Evolutionary conservation across 108 stramenopile species (phyloP).

Genomic region (Bacterosira constricta): DNA sequence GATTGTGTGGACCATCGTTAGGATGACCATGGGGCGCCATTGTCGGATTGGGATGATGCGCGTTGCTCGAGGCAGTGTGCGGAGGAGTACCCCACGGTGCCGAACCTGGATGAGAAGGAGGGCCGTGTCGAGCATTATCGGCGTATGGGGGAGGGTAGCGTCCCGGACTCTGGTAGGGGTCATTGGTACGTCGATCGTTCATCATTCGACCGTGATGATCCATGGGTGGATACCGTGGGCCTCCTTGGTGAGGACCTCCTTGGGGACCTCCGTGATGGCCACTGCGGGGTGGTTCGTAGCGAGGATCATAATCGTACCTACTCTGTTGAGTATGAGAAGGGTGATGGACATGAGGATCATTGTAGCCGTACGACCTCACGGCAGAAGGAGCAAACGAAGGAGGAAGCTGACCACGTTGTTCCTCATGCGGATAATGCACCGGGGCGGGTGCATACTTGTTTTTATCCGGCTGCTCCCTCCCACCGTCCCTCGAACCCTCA

Average conservation of each 20-base stretch:
- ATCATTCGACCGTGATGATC: no score
- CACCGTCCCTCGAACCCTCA: no score
- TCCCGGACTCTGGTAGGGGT: no score
- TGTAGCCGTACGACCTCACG: not conserved
- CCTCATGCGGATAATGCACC: slow-evolving; percentile 2
- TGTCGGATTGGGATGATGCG: not conserved
- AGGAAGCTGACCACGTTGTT: not conserved
- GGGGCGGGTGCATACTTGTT: slow-evolving; percentile 1
- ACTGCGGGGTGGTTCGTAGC: slow-evolving; percentile 1
- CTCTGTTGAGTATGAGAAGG: not conserved
- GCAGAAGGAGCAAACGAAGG: not conserved
- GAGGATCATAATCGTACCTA: slow-evolving; percentile 2
- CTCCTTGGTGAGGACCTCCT: no score
- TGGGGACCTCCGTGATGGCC: not conserved
- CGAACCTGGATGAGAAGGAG: no score
- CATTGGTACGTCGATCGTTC: no score
- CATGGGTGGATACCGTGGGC: no score
- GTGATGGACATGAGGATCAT: not conserved
- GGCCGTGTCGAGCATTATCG: no score
- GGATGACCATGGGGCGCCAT: not conserved
- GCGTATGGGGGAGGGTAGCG: no score
- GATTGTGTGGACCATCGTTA: slow-evolving; percentile 6
- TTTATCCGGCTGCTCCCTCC: no score
- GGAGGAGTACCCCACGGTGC: not conserved
- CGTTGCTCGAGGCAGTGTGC: not conserved